Percentiles rank a stretch among this genome's conserved stretches.
phyloP scores from a whole-genome alignment of 116 monocot species.

The Posidonia oceanica region DNA sequence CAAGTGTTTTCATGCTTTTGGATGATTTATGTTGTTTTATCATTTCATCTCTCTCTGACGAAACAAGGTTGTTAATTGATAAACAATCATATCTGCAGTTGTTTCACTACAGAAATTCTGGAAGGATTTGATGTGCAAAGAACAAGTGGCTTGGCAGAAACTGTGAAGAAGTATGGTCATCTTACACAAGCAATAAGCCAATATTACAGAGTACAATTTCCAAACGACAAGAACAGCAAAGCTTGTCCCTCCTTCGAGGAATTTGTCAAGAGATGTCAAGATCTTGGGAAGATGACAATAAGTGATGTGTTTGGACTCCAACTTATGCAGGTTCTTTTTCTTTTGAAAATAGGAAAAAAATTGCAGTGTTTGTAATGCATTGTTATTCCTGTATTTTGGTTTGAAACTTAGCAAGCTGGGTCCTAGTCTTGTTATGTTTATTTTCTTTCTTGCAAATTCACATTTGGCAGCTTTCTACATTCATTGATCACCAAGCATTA shows the following conservation, averaged over 20 bases:
- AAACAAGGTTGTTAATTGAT: background rate
- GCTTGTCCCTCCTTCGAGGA: slow-evolving; percentile 51
- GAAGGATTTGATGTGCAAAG: slow-evolving; percentile 97
- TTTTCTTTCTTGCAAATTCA: background rate
- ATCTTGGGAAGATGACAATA: slow-evolving; percentile 71
- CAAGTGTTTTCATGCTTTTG: background rate
- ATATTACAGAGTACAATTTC: slow-evolving; percentile 46
- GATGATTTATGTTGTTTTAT: background rate
- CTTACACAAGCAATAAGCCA: slow-evolving; percentile 71
- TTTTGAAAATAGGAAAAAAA: background rate
- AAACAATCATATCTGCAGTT: slow-evolving; percentile 32
- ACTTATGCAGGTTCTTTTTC: slow-evolving; percentile 77
- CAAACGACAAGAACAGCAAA: slow-evolving; percentile 5
- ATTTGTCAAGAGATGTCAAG: slow-evolving; percentile 67
- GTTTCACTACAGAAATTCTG: slow-evolving; percentile 90
- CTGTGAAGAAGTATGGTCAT: slow-evolving; percentile 61
- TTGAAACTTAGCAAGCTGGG: background rate
- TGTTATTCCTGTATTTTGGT: background rate
- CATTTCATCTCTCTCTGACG: background rate
- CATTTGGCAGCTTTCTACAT: slow-evolving; percentile 38
- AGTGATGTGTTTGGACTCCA: slow-evolving; percentile 86
- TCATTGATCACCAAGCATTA: too few relatives aligned
- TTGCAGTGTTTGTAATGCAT: background rate
- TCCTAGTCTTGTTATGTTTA: background rate
- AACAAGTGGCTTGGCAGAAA: slow-evolving; percentile 71